Conservation (phyloP, 202 grass and related monocot genomes). For the Hordeum pubiflorum region DNA sequence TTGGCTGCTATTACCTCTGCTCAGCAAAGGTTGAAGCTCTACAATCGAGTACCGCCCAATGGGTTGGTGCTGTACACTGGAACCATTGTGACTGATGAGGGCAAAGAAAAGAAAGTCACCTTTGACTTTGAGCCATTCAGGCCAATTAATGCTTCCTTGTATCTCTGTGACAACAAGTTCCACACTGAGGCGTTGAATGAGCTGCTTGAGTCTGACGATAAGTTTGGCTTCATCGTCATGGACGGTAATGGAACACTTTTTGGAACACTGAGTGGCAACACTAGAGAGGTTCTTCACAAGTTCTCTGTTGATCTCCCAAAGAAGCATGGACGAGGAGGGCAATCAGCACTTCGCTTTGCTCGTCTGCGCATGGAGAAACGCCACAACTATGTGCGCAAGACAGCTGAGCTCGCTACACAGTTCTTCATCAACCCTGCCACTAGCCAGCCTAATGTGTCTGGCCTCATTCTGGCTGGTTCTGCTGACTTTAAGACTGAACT, state of each 20-base stretch:
- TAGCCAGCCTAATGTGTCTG: conserved; percentile 44
- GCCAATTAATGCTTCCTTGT: conserved; percentile 45
- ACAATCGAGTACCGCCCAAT: conserved; percentile 54
- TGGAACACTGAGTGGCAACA: conserved; percentile 50
- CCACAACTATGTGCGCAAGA: conserved; percentile 43
- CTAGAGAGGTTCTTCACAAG: conserved; percentile 40
- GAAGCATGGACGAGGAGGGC: conserved; percentile 50
- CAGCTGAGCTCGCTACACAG: conserved; percentile 34
- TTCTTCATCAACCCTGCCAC: conserved; percentile 43
- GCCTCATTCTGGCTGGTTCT: conserved; percentile 53
- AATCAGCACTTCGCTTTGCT: conserved; percentile 42
- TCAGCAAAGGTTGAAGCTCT: conserved; percentile 60
- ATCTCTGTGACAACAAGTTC: conserved; percentile 65
- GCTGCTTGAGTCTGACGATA: conserved; percentile 53
- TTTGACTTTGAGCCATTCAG: conserved; percentile 61
- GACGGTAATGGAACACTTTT: conserved; percentile 53
- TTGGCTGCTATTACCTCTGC: conserved; percentile 61
- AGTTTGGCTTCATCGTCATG: conserved; percentile 66
- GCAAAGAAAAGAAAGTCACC: conserved; percentile 62
- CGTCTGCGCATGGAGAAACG: conserved; percentile 54
- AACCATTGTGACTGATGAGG: conserved; percentile 50
- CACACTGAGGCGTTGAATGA: conserved; percentile 49
- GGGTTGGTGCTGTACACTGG: conserved; percentile 57
- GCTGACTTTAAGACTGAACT: conserved; percentile 53
- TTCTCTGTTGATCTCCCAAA: conserved; percentile 54